These are phyloP conservation scores for Epicoccum nigrum DNA, from an alignment of 2,329 filamentous ascomycete genomes.

Conservation along the genomic window DNA sequence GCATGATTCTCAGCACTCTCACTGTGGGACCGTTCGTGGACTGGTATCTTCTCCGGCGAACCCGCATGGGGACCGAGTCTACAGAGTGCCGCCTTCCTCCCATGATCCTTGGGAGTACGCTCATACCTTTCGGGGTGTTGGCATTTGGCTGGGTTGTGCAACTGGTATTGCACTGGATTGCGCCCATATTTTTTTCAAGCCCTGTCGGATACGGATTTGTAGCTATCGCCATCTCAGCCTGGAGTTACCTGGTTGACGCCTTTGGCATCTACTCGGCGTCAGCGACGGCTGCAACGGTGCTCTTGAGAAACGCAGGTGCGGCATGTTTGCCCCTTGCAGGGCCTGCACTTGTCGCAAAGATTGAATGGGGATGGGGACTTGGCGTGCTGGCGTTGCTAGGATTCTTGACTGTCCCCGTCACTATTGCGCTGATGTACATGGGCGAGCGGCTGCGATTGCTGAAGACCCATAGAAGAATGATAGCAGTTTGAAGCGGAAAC, in stretches of 20 bases:
- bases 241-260: constrained; percentile 62
- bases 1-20: too few species aligned
- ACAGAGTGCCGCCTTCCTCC: too few species aligned
- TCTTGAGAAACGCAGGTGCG: constrained; percentile 60
- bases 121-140: too few species aligned
- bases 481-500: too few species aligned
- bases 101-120: too few species aligned
- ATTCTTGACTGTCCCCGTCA: constrained; percentile 56
- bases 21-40: too few species aligned
- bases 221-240: constrained; percentile 56
- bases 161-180: too few species aligned
- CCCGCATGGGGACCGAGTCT: too few species aligned
- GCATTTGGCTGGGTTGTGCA: too few species aligned
- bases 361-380: constrained; percentile 56
- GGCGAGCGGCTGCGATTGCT: not conserved
- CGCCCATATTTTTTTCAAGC: constrained; percentile 26
- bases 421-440: constrained; percentile 51
- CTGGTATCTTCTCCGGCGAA: too few species aligned
- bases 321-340: constrained; percentile 61
- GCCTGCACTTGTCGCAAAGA: constrained; percentile 57
- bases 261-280: constrained; percentile 61
- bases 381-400: constrained; percentile 51
- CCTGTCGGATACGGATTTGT: constrained; percentile 54
- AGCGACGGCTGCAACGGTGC: constrained; percentile 61
- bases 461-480: not conserved